These are phyloP conservation scores for Sporothrix curviconia DNA, from an alignment of 2,329 filamentous ascomycete species.

Conservation along the genomic window DNA sequence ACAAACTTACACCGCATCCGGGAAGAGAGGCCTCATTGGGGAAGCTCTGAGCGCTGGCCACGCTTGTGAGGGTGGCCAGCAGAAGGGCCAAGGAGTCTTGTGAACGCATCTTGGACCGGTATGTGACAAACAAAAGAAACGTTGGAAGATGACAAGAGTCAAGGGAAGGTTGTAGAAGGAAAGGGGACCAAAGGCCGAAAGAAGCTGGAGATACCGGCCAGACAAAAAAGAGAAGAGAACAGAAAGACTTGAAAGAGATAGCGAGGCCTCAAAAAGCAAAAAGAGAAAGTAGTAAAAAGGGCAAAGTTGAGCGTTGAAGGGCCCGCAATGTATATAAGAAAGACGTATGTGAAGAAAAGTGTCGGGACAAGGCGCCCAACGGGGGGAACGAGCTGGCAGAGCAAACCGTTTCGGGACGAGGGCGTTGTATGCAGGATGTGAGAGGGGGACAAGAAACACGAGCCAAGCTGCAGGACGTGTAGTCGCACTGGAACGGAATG, in stretches of 20 bases:
- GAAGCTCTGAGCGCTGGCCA: constrained; percentile 14
- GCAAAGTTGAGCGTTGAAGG: not conserved
- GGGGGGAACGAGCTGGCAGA: not conserved
- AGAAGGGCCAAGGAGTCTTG: constrained; percentile 3
- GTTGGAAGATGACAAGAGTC: not conserved
- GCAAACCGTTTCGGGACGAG: not conserved
- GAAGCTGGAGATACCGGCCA: constrained; percentile 4
- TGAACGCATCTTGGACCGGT: constrained; percentile 14
- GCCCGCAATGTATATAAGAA: too few species aligned
- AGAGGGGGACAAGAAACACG: not conserved
- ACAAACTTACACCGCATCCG: constrained; percentile 19
- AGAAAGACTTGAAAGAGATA: not conserved
- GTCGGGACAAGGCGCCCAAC: not conserved
- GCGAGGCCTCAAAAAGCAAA: not conserved
- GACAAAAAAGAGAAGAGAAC: not conserved
- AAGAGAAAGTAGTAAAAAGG: not conserved
- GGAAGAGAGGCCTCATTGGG: constrained; percentile 14
- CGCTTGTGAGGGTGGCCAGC: constrained; percentile 4
- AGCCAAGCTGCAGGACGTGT: not conserved
- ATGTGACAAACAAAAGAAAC: not conserved
- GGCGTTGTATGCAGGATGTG: not conserved
- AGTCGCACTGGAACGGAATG: constrained; percentile 9
- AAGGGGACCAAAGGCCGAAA: not conserved
- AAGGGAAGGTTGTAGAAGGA: not conserved
- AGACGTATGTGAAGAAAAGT: too few species aligned